Evolutionary conservation across 805 yeast genomes (phyloP).

Genomic region (Zygosaccharomyces rouxii): DNA sequence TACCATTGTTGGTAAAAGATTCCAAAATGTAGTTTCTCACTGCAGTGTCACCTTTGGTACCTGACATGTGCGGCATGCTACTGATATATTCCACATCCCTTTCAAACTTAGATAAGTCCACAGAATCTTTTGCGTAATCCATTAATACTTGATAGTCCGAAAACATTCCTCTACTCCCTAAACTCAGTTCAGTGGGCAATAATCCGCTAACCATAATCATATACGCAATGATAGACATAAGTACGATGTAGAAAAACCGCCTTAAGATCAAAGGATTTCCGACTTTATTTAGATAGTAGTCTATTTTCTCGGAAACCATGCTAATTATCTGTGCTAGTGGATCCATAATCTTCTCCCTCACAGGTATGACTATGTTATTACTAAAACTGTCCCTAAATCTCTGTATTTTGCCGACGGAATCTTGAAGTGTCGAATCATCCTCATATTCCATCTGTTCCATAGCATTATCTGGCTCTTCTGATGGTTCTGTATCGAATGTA

Average conservation of each 20-base stretch:
- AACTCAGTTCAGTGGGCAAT: conserved; percentile 41
- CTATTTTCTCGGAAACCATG: conserved; percentile 42
- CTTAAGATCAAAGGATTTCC: conserved; percentile 86
- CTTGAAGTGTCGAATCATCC: conserved; percentile 37
- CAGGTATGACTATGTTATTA: conserved; percentile 37
- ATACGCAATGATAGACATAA: conserved; percentile 57
- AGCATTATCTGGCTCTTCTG: conserved; percentile 23
- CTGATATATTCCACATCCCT: conserved; percentile 67
- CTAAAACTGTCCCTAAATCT: conserved; percentile 24
- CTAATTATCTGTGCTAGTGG: conserved; percentile 43
- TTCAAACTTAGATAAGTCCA: conserved; percentile 56
- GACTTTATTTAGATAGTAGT: conserved; percentile 53
- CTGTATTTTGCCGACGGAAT: conserved; percentile 13
- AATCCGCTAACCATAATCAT: conserved; percentile 54
- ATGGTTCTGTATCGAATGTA: conserved; percentile 4
- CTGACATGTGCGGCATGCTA: conserved; percentile 81
- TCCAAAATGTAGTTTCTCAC: conserved; percentile 62
- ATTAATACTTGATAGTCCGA: conserved; percentile 54
- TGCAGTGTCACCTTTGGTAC: conserved; percentile 79
- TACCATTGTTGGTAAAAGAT: conserved; percentile 53
- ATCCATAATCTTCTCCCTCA: conserved; percentile 40
- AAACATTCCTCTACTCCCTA: conserved; percentile 51
- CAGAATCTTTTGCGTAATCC: conserved; percentile 44
- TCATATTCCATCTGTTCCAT: conserved; percentile 15
- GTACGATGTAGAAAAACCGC: conserved; percentile 64